Percentiles rank a stretch among this genome's conserved stretches.
Evolutionary conservation across 176 grass and related monocot species (phyloP).

Genomic region (Thinopyrum elongatum): DNA sequence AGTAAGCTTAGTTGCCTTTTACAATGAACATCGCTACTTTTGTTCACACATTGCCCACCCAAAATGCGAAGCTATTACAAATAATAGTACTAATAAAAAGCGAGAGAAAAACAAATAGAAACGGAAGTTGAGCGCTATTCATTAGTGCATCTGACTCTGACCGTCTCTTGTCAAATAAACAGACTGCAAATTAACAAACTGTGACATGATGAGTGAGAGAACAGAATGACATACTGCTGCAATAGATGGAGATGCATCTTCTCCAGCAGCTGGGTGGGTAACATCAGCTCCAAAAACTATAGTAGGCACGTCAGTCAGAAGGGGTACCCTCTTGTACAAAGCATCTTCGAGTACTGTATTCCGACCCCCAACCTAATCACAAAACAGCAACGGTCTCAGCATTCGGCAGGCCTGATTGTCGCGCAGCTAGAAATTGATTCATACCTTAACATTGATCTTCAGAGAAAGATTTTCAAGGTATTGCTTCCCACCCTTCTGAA

Average conservation of each 20-base stretch:
- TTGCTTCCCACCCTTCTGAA: conserved; percentile 48
- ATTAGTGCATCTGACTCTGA: neutral
- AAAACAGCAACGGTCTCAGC: neutral
- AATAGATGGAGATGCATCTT: conserved; percentile 66
- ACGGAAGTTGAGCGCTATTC: neutral
- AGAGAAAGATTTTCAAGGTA: conserved; percentile 73
- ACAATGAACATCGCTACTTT: neutral
- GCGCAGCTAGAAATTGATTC: neutral
- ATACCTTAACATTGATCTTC: conserved; percentile 95
- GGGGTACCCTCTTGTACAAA: conserved; percentile 39
- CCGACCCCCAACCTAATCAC: conserved; percentile 53
- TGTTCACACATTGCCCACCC: neutral
- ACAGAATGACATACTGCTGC: conserved; percentile 46
- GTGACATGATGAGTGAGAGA: neutral
- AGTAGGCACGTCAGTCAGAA: conserved; percentile 57
- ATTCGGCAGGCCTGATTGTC: neutral
- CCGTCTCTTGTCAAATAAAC: neutral
- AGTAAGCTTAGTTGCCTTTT: neutral
- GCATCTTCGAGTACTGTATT: conserved; percentile 73
- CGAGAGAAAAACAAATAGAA: neutral
- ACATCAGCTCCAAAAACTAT: conserved; percentile 87
- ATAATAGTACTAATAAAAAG: neutral
- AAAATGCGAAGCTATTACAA: neutral
- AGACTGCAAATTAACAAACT: neutral
- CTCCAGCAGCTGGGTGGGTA: conserved; percentile 70